Conservation (phyloP, 2,329 filamentous ascomycete species). For the Penicillium glabrum region DNA sequence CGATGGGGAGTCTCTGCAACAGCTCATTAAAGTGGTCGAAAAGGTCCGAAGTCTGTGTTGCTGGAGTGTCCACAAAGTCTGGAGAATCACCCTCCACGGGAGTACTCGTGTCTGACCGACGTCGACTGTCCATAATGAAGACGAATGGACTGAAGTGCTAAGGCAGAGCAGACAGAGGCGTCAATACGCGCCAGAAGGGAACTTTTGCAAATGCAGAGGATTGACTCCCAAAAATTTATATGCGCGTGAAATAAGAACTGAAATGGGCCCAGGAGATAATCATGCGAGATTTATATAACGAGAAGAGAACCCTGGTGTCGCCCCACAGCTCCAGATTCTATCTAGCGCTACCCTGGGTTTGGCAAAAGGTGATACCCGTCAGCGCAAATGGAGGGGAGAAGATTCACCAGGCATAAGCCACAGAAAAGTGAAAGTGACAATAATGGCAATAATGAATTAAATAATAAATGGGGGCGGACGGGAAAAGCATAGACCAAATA, state of each 20-base stretch:
- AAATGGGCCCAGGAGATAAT: background rate
- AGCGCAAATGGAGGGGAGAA: background rate
- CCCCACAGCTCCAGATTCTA: slow-evolving; percentile 6
- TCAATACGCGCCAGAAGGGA: background rate
- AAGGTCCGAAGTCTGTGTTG: slow-evolving; percentile 45
- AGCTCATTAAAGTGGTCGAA: slow-evolving; percentile 47
- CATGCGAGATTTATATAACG: slow-evolving; percentile 19
- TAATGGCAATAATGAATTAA: background rate
- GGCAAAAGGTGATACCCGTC: background rate
- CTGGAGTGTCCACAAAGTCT: slow-evolving; percentile 40
- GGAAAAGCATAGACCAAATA: slow-evolving; percentile 16
- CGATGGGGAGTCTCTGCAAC: slow-evolving; percentile 38
- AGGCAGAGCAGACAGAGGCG: background rate
- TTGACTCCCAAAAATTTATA: background rate
- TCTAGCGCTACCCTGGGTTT: background rate
- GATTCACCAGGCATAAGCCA: slow-evolving; percentile 15
- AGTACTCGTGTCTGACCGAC: slow-evolving; percentile 31
- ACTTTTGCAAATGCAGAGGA: background rate
- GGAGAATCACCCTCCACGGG: slow-evolving; percentile 32
- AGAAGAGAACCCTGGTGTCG: slow-evolving; percentile 10
- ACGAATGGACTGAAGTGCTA: background rate
- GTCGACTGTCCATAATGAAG: slow-evolving; percentile 29
- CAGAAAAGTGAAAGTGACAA: slow-evolving; percentile 6
- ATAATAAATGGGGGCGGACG: slow-evolving; percentile 1
- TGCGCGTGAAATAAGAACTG: background rate